Conservation (phyloP, 805 yeast genomes). For the Maudiozyma barnettii region DNA sequence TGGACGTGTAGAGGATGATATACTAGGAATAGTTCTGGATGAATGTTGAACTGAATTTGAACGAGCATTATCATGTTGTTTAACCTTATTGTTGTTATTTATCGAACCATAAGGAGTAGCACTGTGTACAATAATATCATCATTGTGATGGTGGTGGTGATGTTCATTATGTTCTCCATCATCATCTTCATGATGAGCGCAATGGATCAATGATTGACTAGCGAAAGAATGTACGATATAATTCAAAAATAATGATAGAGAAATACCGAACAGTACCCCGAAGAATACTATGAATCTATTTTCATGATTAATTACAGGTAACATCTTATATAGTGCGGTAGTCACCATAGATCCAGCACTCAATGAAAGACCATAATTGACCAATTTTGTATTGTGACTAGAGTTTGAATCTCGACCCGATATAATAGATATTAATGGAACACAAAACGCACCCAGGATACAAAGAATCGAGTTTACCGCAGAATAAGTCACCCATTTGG, state of each 20-base stretch:
- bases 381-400: constrained; percentile 40
- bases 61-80: neutral
- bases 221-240: constrained; percentile 61
- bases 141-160: neutral
- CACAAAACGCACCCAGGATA: constrained; percentile 57
- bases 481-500: constrained; percentile 32
- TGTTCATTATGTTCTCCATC: neutral
- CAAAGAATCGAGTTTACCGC: constrained; percentile 61
- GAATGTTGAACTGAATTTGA: neutral
- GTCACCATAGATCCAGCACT: constrained; percentile 76
- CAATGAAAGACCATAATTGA: constrained; percentile 65
- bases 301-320: constrained; percentile 52
- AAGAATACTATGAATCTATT: constrained; percentile 38
- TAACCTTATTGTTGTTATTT: too few relatives aligned
- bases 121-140: neutral
- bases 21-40: neutral
- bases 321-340: constrained; percentile 64
- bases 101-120: neutral
- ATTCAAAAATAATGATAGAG: constrained; percentile 52
- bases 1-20: neutral
- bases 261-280: constrained; percentile 44
- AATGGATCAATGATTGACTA: constrained; percentile 75
- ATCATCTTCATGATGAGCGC: constrained; percentile 46
- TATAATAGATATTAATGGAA: constrained; percentile 29
- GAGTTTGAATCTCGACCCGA: constrained; percentile 7